phyloP scores from a whole-genome alignment of 441 rosid genomes.

The Populus hybrid region DNA sequence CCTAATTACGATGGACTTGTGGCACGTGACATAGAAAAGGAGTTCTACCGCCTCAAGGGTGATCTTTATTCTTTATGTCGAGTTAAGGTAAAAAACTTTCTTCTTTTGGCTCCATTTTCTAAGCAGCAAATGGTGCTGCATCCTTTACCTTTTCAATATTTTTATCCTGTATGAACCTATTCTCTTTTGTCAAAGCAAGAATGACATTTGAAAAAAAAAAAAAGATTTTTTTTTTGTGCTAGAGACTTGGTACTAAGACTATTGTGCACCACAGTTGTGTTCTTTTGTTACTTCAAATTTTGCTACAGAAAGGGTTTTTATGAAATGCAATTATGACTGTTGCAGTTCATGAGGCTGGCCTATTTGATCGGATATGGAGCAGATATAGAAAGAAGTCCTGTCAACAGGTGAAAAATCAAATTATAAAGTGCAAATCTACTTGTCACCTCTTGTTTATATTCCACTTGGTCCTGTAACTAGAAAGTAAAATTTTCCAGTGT shows the following conservation, averaged over 20 bases:
- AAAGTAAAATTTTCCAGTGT: background rate
- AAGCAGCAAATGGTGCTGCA: background rate
- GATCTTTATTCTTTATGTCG: constrained; percentile 96
- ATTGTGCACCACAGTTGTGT: background rate
- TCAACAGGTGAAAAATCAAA: constrained; percentile 64
- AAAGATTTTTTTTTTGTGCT: background rate
- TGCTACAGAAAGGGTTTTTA: constrained; percentile 15
- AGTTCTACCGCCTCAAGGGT: constrained; percentile 89
- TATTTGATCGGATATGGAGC: constrained; percentile 92
- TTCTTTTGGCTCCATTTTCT: constrained; percentile 1
- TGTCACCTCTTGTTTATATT: constrained; percentile 16
- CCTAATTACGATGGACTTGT: constrained; percentile 61
- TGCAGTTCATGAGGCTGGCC: constrained; percentile 98
- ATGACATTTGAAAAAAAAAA: background rate
- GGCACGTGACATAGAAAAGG: constrained; percentile 82
- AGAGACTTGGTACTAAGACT: background rate
- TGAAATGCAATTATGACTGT: constrained; percentile 33
- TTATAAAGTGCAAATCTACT: constrained; percentile 13
- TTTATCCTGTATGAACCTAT: background rate
- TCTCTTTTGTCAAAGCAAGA: background rate
- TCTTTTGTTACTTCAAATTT: background rate
- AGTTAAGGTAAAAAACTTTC: constrained; percentile 60
- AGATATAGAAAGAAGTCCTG: constrained; percentile 90
- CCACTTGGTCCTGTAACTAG: constrained; percentile 16
- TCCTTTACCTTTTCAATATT: constrained; percentile 4